Percentiles rank a stretch among this genome's conserved stretches.
Evolutionary conservation across 1,139 yeast species (phyloP).

Genomic region (Lodderomyces orthopsilosis): DNA sequence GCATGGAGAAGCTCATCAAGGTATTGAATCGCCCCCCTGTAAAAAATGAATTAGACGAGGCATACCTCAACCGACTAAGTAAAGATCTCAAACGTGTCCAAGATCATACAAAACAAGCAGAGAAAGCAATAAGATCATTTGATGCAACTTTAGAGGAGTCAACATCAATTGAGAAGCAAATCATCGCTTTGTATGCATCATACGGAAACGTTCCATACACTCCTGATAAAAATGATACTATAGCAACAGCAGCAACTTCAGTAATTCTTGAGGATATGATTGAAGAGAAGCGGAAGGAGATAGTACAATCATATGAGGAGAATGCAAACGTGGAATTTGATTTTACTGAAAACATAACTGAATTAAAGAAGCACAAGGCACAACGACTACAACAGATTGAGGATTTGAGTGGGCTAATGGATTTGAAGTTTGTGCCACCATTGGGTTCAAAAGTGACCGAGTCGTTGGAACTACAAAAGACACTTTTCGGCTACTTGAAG

Average conservation of each 20-base stretch:
- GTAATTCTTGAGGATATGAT: constrained; percentile 17
- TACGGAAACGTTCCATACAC: constrained; percentile 30
- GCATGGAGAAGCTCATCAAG: constrained; percentile 2
- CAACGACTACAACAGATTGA: neutral
- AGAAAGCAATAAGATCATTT: constrained; percentile 21
- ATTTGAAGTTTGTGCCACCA: neutral
- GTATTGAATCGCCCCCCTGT: neutral
- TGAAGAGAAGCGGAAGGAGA: constrained; percentile 11
- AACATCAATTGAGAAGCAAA: constrained; percentile 15
- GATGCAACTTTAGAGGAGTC: constrained; percentile 6
- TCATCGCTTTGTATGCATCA: constrained; percentile 29
- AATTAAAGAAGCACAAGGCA: neutral
- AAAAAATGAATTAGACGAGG: constrained; percentile 1
- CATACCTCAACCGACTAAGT: constrained; percentile 25
- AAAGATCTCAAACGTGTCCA: constrained; percentile 29
- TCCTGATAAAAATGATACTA: constrained; percentile 37
- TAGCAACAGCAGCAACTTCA: constrained; percentile 36
- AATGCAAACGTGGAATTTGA: neutral
- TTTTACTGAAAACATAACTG: neutral
- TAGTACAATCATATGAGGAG: neutral
- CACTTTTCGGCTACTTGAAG: constrained; percentile 18
- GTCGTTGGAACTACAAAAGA: constrained; percentile 15
- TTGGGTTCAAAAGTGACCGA: constrained; percentile 6
- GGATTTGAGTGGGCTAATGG: neutral
- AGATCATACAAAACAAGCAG: constrained; percentile 29